Evolutionary conservation across 1,284 basidiomycete species (phyloP).

Genomic region (Rhizoctonia solani): DNA sequence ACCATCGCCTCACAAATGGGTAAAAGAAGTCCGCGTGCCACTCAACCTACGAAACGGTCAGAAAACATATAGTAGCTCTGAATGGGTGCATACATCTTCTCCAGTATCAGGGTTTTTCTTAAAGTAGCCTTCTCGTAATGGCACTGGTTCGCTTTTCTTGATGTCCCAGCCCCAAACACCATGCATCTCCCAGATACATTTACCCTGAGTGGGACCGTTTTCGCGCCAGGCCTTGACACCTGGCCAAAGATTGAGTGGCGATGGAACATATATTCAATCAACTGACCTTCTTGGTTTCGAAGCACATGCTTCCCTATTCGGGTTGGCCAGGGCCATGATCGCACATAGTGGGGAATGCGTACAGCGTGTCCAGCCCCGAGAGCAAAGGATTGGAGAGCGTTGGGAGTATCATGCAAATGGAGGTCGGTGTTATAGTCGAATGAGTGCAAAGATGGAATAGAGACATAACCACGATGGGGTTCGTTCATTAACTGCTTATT

Average conservation of each 20-base stretch:
- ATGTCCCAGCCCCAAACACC: constrained; percentile 93
- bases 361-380: constrained; percentile 81
- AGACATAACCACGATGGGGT: constrained; percentile 91
- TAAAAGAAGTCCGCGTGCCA: constrained; percentile 88
- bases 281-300: constrained; percentile 60
- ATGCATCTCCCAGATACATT: constrained; percentile 88
- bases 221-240: constrained; percentile 54
- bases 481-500: constrained; percentile 84
- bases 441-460: constrained; percentile 76
- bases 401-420: constrained; percentile 81
- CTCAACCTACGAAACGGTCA: constrained; percentile 57
- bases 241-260: background rate
- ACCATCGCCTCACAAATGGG: constrained; percentile 78
- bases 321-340: constrained; percentile 85
- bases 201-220: constrained; percentile 69
- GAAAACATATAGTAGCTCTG: background rate
- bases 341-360: constrained; percentile 70
- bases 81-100: constrained; percentile 52
- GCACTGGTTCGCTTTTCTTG: constrained; percentile 68
- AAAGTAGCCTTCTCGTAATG: constrained; percentile 88
- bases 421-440: constrained; percentile 96
- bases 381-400: constrained; percentile 82
- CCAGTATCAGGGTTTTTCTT: constrained; percentile 64
- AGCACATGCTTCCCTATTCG: constrained; percentile 58
- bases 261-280: no score